Evolutionary conservation across 2,329 filamentous ascomycete genomes (phyloP).

Genomic region (Xylariaceae sp.): DNA sequence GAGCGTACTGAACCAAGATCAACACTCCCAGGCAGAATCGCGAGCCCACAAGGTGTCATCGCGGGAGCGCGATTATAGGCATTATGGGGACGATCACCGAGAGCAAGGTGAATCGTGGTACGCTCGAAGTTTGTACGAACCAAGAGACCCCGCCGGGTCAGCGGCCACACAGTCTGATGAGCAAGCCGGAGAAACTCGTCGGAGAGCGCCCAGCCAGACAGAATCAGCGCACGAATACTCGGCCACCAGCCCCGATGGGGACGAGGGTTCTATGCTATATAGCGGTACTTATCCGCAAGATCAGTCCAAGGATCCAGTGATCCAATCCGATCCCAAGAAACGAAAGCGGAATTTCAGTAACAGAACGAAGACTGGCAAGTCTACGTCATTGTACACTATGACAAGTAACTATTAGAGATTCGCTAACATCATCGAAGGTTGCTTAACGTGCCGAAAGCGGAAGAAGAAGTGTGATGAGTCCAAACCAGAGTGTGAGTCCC

Average conservation of each 20-base stretch:
- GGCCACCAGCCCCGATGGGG: slow-evolving; percentile 52
- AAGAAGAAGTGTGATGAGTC: slow-evolving; percentile 99
- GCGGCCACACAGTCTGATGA: slow-evolving; percentile 48
- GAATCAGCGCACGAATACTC: slow-evolving; percentile 47
- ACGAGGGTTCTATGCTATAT: slow-evolving; percentile 45
- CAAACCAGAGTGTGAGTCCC: slow-evolving; percentile 79
- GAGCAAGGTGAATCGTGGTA: slow-evolving; percentile 50
- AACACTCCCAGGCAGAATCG: slow-evolving; percentile 34
- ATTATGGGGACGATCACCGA: slow-evolving; percentile 43
- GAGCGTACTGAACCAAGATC: slow-evolving; percentile 33
- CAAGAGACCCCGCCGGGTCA: slow-evolving; percentile 44
- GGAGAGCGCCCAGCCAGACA: slow-evolving; percentile 43
- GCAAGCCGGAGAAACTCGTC: slow-evolving; percentile 43
- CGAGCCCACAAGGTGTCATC: slow-evolving; percentile 42
- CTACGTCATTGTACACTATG: slow-evolving; percentile 11
- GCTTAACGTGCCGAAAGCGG: slow-evolving; percentile 81
- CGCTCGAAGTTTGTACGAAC: slow-evolving; percentile 43
- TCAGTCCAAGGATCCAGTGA: slow-evolving; percentile 42
- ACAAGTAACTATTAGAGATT: not conserved
- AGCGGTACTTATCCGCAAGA: slow-evolving; percentile 44
- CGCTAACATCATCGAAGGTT: slow-evolving; percentile 37
- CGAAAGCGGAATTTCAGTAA: slow-evolving; percentile 85
- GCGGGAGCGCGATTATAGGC: slow-evolving; percentile 42
- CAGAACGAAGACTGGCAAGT: slow-evolving; percentile 71
- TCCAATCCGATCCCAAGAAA: slow-evolving; percentile 62